Percentiles rank a stretch among this genome's conserved stretches.
Evolutionary conservation across 2,329 filamentous ascomycete species (phyloP).

Genomic region (Talaromyces funiculosus): DNA sequence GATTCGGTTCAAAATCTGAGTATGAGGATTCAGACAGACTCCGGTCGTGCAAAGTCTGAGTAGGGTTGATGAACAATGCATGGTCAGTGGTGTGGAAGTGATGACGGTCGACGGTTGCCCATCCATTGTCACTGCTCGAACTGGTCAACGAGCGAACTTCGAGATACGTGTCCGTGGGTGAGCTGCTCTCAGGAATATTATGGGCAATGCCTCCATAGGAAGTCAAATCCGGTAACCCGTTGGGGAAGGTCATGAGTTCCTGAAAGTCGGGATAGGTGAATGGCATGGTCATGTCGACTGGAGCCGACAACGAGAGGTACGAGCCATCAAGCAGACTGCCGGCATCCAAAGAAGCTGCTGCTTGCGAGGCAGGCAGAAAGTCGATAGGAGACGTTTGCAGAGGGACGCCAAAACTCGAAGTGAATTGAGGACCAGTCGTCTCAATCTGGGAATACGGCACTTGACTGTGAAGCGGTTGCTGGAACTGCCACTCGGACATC

Average conservation of each 20-base stretch:
- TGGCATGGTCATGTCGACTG: constrained; percentile 48
- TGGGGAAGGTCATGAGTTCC: constrained; percentile 55
- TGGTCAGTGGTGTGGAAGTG: constrained; percentile 49
- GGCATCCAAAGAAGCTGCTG: constrained; percentile 50
- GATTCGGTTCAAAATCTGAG: constrained; percentile 60
- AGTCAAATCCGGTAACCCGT: constrained; percentile 71
- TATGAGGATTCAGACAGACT: constrained; percentile 81
- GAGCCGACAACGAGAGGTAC: constrained; percentile 51
- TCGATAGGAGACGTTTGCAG: constrained; percentile 47
- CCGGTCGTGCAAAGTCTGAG: constrained; percentile 81
- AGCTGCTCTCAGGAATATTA: constrained; percentile 49
- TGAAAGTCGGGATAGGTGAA: constrained; percentile 14
- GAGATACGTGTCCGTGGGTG: constrained; percentile 72
- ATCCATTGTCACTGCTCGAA: constrained; percentile 79
- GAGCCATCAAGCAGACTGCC: constrained; percentile 56
- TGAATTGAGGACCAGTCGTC: constrained; percentile 48
- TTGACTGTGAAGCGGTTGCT: constrained; percentile 35
- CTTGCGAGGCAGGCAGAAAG: constrained; percentile 55
- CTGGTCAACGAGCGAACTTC: constrained; percentile 78
- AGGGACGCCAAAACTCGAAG: constrained; percentile 51
- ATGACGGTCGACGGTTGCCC: constrained; percentile 73
- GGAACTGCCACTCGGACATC: constrained; percentile 44
- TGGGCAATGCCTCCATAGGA: constrained; percentile 45
- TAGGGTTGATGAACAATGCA: constrained; percentile 80
- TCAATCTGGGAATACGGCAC: constrained; percentile 46